Evolutionary conservation across 495 filamentous ascomycete genomes (phyloP), one percentile per base, ranked within the genome.

Genomic region (Penicillium salamii): DNA sequence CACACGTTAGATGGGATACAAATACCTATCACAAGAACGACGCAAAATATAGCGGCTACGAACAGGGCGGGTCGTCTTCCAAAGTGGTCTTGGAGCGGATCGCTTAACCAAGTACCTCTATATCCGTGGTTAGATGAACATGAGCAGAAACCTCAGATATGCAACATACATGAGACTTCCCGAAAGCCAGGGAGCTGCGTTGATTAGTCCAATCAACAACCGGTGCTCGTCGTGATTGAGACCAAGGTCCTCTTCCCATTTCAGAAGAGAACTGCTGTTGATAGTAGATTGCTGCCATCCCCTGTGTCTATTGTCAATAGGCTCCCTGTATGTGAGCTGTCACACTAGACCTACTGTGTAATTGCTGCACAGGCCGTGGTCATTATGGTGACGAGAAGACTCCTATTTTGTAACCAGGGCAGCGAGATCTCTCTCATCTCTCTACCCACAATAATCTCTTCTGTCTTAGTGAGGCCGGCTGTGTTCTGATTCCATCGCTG

Each of bases 231-330:
- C 71, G 28, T 58, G 64, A 3, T 69, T 67, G 28, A 74, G 58
- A 18, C 59, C 58, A 32, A 78, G 70, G 1, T 61, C 62, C 0
- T 49, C 19, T 3, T 81, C 75, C 69, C 87, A 89, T 50, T 70
- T 75, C 46, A 86, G 34, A 12, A 50, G 69, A 46, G 80, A 86
- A 35, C 84, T 84, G 29, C 81, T 84, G 57, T 89, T 89, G 14
- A 78, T 78, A 15, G 83, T 79, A 14, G 82, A 83, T 61, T 87
- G 82, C 54, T 85, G 83, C 83, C 83, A 87, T 12, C 84, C 84
- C 43, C 59, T 62, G 11, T 35, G 2, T 15, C 14, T 7, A 36
- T 18, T 36, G 33, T 36, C 14, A 36, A 36, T 15, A 36, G 2
- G 18, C 1, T 35, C 33, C 33, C 13, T 2, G 3, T 3, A 20